A percentile compares a stretch with the other conserved stretches of the same genome.
phyloP scores from a whole-genome alignment of 129 eudicot genomes.

The Gnaphalium uliginosum region DNA sequence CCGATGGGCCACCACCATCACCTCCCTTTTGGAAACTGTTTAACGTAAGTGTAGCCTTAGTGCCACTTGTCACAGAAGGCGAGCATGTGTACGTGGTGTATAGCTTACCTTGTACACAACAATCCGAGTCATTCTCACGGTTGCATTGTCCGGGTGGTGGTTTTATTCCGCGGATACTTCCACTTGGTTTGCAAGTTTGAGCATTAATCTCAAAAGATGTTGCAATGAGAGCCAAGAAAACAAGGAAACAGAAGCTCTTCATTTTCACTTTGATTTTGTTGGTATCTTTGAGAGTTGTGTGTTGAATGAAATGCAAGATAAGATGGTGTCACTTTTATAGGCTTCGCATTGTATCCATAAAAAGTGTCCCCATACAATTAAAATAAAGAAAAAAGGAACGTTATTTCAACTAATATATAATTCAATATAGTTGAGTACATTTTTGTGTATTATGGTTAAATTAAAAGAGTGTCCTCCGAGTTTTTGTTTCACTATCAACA shows the following conservation, averaged over 20 bases:
- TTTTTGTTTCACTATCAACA: too few relatives aligned
- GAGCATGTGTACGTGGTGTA: not conserved
- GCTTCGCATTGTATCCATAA: too few relatives aligned
- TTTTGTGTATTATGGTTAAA: not conserved
- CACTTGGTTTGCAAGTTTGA: conserved; percentile 2
- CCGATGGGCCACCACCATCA: too few relatives aligned
- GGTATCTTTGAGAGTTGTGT: not conserved
- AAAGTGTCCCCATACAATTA: too few relatives aligned
- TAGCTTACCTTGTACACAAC: not conserved
- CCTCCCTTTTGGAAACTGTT: too few relatives aligned
- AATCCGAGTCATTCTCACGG: not conserved
- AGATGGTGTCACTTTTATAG: not conserved
- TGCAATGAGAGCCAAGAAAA: not conserved
- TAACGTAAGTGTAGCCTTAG: too few relatives aligned
- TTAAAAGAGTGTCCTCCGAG: too few relatives aligned
- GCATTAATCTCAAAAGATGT: not conserved
- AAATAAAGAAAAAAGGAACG: not conserved
- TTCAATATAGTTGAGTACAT: not conserved
- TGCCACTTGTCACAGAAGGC: not conserved
- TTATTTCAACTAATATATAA: too few relatives aligned
- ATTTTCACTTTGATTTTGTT: not conserved
- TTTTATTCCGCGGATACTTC: not conserved
- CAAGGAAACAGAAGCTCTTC: not conserved
- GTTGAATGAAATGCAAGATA: not conserved
- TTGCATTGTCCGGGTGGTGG: not conserved